These are phyloP conservation scores for Yamadazyma nakazawae DNA, from an alignment of 805 yeast species.

Conservation along the genomic window DNA sequence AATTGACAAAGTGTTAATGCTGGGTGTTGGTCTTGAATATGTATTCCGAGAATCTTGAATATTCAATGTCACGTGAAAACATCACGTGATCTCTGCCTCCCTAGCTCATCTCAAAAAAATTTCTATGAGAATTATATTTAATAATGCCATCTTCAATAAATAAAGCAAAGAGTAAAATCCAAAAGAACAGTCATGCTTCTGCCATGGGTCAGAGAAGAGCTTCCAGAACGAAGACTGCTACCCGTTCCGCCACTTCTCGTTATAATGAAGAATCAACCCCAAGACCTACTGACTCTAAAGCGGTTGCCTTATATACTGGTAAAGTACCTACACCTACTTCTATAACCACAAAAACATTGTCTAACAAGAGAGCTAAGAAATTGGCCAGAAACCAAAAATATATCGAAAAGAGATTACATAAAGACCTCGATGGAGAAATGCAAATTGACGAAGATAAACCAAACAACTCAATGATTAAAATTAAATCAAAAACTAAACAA, in stretches of 20 bases:
- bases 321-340: constrained; percentile 24
- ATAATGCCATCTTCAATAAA: constrained; percentile 79
- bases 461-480: constrained; percentile 12
- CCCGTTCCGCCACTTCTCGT: constrained; percentile 44
- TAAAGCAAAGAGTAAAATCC: constrained; percentile 65
- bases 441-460: constrained; percentile 37
- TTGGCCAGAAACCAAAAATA: constrained; percentile 77
- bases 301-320: constrained; percentile 46
- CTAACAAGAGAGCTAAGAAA: constrained; percentile 76
- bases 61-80: not conserved
- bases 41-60: too few species aligned
- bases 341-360: constrained; percentile 57
- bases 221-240: constrained; percentile 42
- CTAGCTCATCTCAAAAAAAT: constrained; percentile 1
- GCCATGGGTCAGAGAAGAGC: constrained; percentile 55
- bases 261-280: constrained; percentile 37
- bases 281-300: constrained; percentile 42
- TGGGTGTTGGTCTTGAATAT: too few species aligned
- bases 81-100: not conserved
- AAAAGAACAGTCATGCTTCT: constrained; percentile 48
- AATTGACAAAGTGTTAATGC: too few species aligned
- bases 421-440: constrained; percentile 51
- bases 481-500: constrained; percentile 19
- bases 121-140: constrained; percentile 3
- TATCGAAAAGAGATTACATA: constrained; percentile 53